Evolutionary conservation across 768 basidiomycete species (phyloP).

Genomic region (Lentinula aciculospora): DNA sequence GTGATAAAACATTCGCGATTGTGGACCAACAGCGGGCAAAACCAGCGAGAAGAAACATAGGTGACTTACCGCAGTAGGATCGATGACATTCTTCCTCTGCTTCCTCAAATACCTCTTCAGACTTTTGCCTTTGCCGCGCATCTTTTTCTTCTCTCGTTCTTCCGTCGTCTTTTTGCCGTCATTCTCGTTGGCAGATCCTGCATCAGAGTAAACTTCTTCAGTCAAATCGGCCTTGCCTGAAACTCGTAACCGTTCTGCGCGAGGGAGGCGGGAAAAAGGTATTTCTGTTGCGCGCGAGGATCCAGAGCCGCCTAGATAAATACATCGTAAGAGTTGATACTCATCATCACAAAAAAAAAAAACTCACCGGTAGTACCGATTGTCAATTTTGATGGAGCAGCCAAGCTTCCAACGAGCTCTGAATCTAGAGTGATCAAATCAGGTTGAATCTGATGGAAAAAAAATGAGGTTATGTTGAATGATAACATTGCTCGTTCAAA

Average conservation of each 20-base stretch:
- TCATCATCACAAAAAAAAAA: neutral
- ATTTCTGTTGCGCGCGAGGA: slow-evolving; percentile 30
- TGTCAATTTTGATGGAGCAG: slow-evolving; percentile 49
- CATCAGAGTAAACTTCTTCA: slow-evolving; percentile 39
- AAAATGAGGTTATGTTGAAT: neutral
- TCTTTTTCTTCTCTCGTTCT: slow-evolving; percentile 63
- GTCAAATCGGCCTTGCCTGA: slow-evolving; percentile 72
- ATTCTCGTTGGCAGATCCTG: slow-evolving; percentile 24
- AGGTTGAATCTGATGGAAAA: slow-evolving; percentile 63
- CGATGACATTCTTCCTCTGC: slow-evolving; percentile 93
- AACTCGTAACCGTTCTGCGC: slow-evolving; percentile 71
- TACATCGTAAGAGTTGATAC: neutral
- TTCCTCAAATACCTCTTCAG: slow-evolving; percentile 83
- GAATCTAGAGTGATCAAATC: slow-evolving; percentile 88
- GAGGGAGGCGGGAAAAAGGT: slow-evolving; percentile 68
- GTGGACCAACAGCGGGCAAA: neutral
- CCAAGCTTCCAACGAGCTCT: slow-evolving; percentile 68
- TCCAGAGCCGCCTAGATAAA: neutral
- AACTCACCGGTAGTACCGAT: slow-evolving; percentile 31
- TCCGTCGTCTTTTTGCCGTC: slow-evolving; percentile 19
- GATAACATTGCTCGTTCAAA: no score
- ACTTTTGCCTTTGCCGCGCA: slow-evolving; percentile 85
- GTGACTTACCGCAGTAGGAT: slow-evolving; percentile 60
- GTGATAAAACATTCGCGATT: neutral
- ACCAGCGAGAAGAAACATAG: slow-evolving; percentile 1